Evolutionary conservation across 768 basidiomycete species (phyloP), one percentile per base, ranked within the genome.

Genomic region (Tephrocybe sp.): DNA sequence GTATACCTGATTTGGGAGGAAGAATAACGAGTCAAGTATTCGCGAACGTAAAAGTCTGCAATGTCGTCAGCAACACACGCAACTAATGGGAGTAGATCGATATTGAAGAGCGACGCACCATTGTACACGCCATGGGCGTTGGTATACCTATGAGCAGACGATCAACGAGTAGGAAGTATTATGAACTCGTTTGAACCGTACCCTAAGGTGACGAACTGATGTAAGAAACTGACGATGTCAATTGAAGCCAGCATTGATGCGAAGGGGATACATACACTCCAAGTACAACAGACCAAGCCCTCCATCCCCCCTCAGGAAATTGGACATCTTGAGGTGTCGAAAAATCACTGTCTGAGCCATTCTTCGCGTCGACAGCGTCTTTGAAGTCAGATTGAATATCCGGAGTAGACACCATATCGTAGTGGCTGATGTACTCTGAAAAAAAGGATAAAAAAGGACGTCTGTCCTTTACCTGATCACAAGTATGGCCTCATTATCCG

Each of bases 251-350:
- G 5, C 27, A 5, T n/a, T 21, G 19, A 6, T 9, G 37, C 5
- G 12, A 4, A 21, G 37, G 21, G 16, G 37, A 1, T 12, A 60
- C 69, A 56, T 54, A 75, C 72, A 71, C 73, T 44, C 77, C 77
- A n/a, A 64, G 16, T 19, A 77, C 66, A 9, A 70, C 69, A 21
- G 67, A 55, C 76, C 75, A 76, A 4, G 70, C 75, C 42, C 65
- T 58, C 55, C 57, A 57, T 7, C 74, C 74, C n/a, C 74, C 73
- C 29, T 76, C 73, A 16, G 71, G 66, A 55, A 59, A 57, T 38
- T 38, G 16, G 6, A 38, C 6, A 7, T 38, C 37, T 19, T 34
- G 33, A 34, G 37, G 12, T 3, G 37, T 3, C 16, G 21, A 19
- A 7, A 9, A 9, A 6, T 3, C 12, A 38, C 21, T n/a, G 9